Percentiles rank a stretch among this genome's conserved stretches.
Evolutionary conservation across 169 alveolate genomes (phyloP).

Genomic region (Plasmodium knowlesi): DNA sequence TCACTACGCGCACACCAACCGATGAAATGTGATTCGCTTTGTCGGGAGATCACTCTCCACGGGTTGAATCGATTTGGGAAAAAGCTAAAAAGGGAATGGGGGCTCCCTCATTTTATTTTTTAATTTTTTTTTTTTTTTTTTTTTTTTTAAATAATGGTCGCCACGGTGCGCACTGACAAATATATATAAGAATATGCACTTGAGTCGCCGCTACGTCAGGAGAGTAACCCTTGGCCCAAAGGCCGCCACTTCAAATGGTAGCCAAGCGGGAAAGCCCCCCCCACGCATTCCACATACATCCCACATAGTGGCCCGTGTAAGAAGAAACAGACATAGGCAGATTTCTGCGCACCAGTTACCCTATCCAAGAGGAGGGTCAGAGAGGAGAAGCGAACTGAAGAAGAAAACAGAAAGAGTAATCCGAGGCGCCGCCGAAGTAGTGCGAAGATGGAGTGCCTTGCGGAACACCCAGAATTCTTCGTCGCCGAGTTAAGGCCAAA

Average conservation of each 20-base stretch:
- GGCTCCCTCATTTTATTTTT: background rate
- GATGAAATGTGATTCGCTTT: background rate
- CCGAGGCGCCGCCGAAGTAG: background rate
- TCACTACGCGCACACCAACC: background rate
- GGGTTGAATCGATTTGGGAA: background rate
- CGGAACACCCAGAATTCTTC: conserved; percentile 39
- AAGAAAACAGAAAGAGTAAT: background rate
- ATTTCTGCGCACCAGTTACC: background rate
- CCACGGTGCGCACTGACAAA: background rate
- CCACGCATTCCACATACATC: background rate
- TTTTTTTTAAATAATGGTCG: background rate
- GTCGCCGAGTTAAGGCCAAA: conserved; percentile 4
- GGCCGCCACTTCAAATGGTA: background rate
- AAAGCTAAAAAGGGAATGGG: background rate
- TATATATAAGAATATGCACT: background rate
- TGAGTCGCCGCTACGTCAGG: background rate
- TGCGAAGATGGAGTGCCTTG: background rate
- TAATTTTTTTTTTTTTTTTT: too few species aligned
- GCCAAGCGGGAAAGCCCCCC: background rate
- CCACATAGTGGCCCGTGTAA: background rate
- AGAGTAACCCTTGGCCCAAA: background rate
- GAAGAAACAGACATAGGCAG: background rate
- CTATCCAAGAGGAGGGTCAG: background rate
- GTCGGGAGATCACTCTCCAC: background rate
- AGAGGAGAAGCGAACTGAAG: background rate